Evolutionary conservation across 441 rosid species (phyloP).

Genomic region (Adansonia grandidieri): DNA sequence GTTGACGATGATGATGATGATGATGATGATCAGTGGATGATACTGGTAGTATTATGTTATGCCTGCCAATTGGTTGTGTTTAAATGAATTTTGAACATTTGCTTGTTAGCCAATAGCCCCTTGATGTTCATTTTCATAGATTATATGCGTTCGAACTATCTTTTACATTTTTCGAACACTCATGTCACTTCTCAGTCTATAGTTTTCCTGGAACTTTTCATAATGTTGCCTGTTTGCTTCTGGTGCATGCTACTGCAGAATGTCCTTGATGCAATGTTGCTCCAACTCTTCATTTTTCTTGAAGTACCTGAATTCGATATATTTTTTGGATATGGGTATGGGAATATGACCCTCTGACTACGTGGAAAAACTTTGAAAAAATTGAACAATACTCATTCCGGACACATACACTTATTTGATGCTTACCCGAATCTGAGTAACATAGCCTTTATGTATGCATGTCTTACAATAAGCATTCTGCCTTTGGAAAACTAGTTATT

Average conservation of each 20-base stretch:
- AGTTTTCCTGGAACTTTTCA: not conserved
- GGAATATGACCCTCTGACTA: too few species aligned
- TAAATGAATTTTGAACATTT: not conserved
- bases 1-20: not conserved
- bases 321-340: too few species aligned
- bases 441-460: not conserved
- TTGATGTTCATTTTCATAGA: not conserved
- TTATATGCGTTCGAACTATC: not conserved
- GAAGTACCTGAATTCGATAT: too few species aligned
- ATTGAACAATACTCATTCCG: too few species aligned
- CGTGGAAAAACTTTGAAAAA: too few species aligned
- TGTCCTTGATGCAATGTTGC: not conserved
- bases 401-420: too few species aligned
- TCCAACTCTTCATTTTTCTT: too few species aligned
- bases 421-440: too few species aligned
- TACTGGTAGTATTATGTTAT: not conserved
- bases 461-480: not conserved
- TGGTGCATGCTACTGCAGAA: not conserved
- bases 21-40: not conserved
- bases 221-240: not conserved
- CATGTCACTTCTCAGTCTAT: not conserved
- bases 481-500: not conserved
- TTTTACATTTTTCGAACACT: not conserved
- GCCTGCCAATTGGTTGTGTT: not conserved
- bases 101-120: not conserved